These are phyloP conservation scores for Ligustrum vulgare DNA, from an alignment of 257 asterid genomes.

Conservation along the genomic window DNA sequence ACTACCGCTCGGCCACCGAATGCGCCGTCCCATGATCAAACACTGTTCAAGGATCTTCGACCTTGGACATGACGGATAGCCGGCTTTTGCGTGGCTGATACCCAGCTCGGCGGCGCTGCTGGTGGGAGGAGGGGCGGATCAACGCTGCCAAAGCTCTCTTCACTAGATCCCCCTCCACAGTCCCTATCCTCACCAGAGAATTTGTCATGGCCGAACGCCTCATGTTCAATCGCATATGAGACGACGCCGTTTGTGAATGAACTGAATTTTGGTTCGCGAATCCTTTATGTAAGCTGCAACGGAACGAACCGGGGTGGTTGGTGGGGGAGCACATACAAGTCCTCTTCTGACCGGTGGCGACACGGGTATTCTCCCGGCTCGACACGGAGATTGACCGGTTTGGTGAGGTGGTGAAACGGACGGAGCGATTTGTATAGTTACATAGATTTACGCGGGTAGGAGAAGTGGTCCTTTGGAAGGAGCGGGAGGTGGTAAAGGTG, in stretches of 20 bases:
- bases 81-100: slow-evolving; percentile 45
- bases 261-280: neutral
- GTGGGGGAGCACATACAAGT: slow-evolving; percentile 71
- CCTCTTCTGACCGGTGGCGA: slow-evolving; percentile 31
- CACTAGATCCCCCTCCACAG: slow-evolving; percentile 50
- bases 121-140: slow-evolving; percentile 62
- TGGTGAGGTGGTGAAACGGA: slow-evolving; percentile 37
- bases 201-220: slow-evolving; percentile 55
- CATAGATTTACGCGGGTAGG: slow-evolving; percentile 32
- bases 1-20: neutral
- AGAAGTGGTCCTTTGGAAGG: slow-evolving; percentile 35
- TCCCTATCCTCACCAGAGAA: slow-evolving; percentile 45
- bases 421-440: slow-evolving; percentile 22
- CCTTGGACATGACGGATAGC: slow-evolving; percentile 35
- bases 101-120: slow-evolving; percentile 49
- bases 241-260: slow-evolving; percentile 32
- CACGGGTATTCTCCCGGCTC: slow-evolving; percentile 20
- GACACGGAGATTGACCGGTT: slow-evolving; percentile 39
- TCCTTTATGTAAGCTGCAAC: slow-evolving; percentile 58
- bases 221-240: slow-evolving; percentile 39
- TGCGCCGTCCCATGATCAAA: neutral
- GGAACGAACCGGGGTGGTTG: slow-evolving; percentile 69
- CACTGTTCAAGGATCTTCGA: slow-evolving; percentile 7
- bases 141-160: slow-evolving; percentile 48
- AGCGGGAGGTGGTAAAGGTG: slow-evolving; percentile 35